These are phyloP conservation scores for Pichia exigua DNA, from an alignment of 805 yeast genomes.

Conservation along the genomic window DNA sequence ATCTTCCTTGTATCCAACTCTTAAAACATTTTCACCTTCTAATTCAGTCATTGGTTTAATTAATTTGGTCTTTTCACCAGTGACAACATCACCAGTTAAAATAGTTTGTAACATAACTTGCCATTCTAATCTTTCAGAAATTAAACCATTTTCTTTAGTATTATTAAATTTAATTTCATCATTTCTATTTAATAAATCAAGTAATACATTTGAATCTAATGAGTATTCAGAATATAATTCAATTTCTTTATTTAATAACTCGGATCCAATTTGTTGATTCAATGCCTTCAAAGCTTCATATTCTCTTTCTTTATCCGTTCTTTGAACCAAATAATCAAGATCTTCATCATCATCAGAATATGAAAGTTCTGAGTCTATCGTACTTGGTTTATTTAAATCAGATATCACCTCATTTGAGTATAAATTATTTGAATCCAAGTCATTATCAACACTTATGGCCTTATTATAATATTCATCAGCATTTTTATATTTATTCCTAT, in stretches of 20 bases:
- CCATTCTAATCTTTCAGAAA: conserved; percentile 86
- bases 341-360: conserved; percentile 1
- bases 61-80: conserved; percentile 77
- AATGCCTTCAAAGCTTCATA: conserved; percentile 25
- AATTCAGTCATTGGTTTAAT: conserved; percentile 39
- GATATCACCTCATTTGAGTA: conserved; percentile 21
- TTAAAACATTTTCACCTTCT: conserved; percentile 40
- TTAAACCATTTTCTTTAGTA: conserved; percentile 25
- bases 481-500: conserved; percentile 24
- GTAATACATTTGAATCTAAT: conserved; percentile 28
- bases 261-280: conserved; percentile 26
- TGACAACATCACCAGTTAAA: conserved; percentile 89
- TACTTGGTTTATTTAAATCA: not conserved
- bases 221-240: conserved; percentile 29
- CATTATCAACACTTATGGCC: conserved; percentile 31
- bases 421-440: conserved; percentile 24
- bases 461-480: conserved; percentile 50
- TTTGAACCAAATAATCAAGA: conserved; percentile 2
- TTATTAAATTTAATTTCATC: conserved; percentile 28
- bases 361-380: conserved; percentile 9
- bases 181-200: conserved; percentile 29
- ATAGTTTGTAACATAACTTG: conserved; percentile 88
- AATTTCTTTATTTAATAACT: conserved; percentile 23
- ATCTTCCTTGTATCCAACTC: conserved; percentile 56
- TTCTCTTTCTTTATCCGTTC: conserved; percentile 19